phyloP scores from a whole-genome alignment of 768 basidiomycete genomes.

The Terana coerulea region DNA sequence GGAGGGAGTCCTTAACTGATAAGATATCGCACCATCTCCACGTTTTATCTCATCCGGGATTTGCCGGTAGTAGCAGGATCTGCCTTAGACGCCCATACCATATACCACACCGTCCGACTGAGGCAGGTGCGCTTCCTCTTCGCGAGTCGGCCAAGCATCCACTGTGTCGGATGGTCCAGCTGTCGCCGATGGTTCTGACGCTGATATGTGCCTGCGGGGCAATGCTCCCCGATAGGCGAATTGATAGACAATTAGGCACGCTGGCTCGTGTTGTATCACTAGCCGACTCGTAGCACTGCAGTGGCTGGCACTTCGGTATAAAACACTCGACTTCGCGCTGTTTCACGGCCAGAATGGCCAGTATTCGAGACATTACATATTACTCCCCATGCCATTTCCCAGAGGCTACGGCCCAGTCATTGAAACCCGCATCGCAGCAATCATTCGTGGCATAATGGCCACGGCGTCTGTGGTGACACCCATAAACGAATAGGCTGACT shows the following conservation, averaged over 20 bases:
- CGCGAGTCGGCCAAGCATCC: neutral
- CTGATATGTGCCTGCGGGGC: neutral
- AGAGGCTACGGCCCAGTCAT: too few relatives aligned
- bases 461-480: too few relatives aligned
- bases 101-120: neutral
- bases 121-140: neutral
- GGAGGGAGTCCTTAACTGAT: slow-evolving; percentile 20
- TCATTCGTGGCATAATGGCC: too few relatives aligned
- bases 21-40: slow-evolving; percentile 14
- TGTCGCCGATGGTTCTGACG: neutral
- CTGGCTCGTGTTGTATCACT: too few relatives aligned
- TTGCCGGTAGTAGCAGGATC: slow-evolving; percentile 1
- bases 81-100: neutral
- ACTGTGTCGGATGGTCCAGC: neutral
- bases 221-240: neutral
- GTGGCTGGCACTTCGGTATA: too few relatives aligned
- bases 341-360: too few relatives aligned
- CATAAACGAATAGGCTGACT: slow-evolving; percentile 6
- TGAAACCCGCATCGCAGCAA: too few relatives aligned
- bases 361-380: too few relatives aligned
- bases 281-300: too few relatives aligned
- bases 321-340: too few relatives aligned
- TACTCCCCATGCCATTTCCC: too few relatives aligned
- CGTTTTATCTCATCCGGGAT: slow-evolving; percentile 14
- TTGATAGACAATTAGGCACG: neutral